Evolutionary conservation across 1,284 basidiomycete species (phyloP).

Genomic region (Pseudozyma tsukubaensis): DNA sequence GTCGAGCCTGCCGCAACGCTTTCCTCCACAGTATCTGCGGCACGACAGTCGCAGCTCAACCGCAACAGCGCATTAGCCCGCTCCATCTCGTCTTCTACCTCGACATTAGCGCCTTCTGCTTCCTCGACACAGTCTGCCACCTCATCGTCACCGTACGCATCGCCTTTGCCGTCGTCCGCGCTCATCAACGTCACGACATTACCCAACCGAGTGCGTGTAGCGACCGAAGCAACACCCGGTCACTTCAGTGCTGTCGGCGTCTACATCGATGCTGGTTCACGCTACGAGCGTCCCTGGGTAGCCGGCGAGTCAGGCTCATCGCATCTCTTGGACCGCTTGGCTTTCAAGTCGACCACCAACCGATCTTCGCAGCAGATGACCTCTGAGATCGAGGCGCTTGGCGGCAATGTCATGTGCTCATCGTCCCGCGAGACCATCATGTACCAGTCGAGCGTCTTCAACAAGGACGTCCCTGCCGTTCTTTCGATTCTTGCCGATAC

Average conservation of each 20-base stretch:
- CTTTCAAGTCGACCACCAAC: conserved; percentile 81
- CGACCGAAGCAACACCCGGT: conserved; percentile 88
- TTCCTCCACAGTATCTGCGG: conserved; percentile 1
- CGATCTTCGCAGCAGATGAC: conserved; percentile 79
- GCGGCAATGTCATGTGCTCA: conserved; percentile 91
- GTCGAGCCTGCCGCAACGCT: neutral
- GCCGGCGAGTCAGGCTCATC: conserved; percentile 78
- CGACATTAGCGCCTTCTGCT: conserved; percentile 10
- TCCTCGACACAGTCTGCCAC: conserved; percentile 15
- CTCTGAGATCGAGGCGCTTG: conserved; percentile 82
- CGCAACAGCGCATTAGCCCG: conserved; percentile 32
- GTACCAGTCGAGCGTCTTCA: conserved; percentile 97
- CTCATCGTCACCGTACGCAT: conserved; percentile 29
- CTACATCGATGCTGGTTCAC: conserved; percentile 90
- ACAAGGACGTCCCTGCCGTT: conserved; percentile 82
- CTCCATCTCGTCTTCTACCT: conserved; percentile 25
- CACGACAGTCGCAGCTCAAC: conserved; percentile 16
- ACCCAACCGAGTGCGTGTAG: conserved; percentile 90
- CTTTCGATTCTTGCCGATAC: conserved; percentile 92
- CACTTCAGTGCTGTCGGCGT: conserved; percentile 95
- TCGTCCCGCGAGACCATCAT: conserved; percentile 94
- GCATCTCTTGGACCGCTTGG: conserved; percentile 93
- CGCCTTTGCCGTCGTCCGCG: conserved; percentile 42
- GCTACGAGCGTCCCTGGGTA: conserved; percentile 84
- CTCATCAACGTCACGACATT: conserved; percentile 78